phyloP scores from a whole-genome alignment of 257 asterid genomes.

The Solanum clarkiae region DNA sequence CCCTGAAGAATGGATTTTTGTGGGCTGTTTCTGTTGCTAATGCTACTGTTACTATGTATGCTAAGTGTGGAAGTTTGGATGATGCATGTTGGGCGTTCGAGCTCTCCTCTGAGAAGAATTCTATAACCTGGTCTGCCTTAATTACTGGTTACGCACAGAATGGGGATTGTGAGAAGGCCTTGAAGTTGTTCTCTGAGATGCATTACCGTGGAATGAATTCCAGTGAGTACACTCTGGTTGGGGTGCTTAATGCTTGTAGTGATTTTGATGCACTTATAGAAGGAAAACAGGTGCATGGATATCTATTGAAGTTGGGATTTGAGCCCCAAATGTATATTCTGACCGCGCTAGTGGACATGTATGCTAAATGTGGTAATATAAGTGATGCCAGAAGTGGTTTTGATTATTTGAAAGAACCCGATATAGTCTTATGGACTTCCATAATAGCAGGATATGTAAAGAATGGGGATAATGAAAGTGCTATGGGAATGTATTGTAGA shows the following conservation, averaged over 20 bases:
- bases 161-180: conserved; percentile 57
- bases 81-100: conserved; percentile 46
- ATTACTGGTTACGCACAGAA: conserved; percentile 67
- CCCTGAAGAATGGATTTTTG: conserved; percentile 35
- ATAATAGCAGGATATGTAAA: conserved; percentile 76
- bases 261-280: conserved; percentile 33
- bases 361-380: conserved; percentile 63
- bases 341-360: conserved; percentile 84
- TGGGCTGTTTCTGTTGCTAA: conserved; percentile 53
- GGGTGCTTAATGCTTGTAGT: conserved; percentile 76
- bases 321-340: conserved; percentile 56
- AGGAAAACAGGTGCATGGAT: conserved; percentile 65
- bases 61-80: conserved; percentile 51
- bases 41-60: conserved; percentile 76
- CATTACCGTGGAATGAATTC: conserved; percentile 49
- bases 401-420: conserved; percentile 42
- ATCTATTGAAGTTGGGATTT: conserved; percentile 49
- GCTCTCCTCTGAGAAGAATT: conserved; percentile 36
- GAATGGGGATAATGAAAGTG: conserved; percentile 62
- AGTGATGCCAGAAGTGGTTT: conserved; percentile 61
- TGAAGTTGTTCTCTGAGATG: conserved; percentile 54
- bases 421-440: conserved; percentile 77
- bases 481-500: conserved; percentile 52
- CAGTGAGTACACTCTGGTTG: conserved; percentile 68
- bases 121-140: conserved; percentile 88